These are phyloP conservation scores for Conringia planisiliqua DNA, from an alignment of 345 rosid species.

Conservation along the genomic window DNA sequence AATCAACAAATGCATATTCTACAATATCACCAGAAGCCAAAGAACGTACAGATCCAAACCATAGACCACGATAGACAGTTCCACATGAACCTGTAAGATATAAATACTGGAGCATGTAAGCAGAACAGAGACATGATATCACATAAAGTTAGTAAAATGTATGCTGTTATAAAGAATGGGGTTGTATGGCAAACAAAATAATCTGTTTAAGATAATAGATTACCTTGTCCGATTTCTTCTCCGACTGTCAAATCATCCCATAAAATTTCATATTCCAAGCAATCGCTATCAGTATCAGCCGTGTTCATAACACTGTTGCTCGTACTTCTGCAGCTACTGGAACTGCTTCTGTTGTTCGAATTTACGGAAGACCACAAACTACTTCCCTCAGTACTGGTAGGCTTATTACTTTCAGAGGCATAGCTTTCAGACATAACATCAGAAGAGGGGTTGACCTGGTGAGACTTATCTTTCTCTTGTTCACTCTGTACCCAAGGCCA, in stretches of 20 bases:
- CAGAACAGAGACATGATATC: constrained; percentile 8
- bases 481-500: constrained; percentile 51
- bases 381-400: constrained; percentile 58
- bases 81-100: constrained; percentile 83
- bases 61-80: constrained; percentile 87
- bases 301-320: constrained; percentile 68
- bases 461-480: constrained; percentile 40
- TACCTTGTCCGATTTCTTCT: constrained; percentile 91
- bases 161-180: background rate
- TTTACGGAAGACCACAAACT: constrained; percentile 66
- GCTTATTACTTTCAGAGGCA: constrained; percentile 42
- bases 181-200: background rate
- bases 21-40: constrained; percentile 29
- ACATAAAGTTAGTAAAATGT: background rate
- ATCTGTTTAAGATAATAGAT: constrained; percentile 4
- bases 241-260: constrained; percentile 89
- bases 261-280: constrained; percentile 81
- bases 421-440: constrained; percentile 46
- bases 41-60: constrained; percentile 98
- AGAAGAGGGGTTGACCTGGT: constrained; percentile 41
- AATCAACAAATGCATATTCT: constrained; percentile 23
- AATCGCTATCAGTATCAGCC: constrained; percentile 65
- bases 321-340: constrained; percentile 84
- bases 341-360: constrained; percentile 19
- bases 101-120: constrained; percentile 12